Evolutionary conservation across 2,329 filamentous ascomycete genomes (phyloP).

Genomic region (Phoma sp.): DNA sequence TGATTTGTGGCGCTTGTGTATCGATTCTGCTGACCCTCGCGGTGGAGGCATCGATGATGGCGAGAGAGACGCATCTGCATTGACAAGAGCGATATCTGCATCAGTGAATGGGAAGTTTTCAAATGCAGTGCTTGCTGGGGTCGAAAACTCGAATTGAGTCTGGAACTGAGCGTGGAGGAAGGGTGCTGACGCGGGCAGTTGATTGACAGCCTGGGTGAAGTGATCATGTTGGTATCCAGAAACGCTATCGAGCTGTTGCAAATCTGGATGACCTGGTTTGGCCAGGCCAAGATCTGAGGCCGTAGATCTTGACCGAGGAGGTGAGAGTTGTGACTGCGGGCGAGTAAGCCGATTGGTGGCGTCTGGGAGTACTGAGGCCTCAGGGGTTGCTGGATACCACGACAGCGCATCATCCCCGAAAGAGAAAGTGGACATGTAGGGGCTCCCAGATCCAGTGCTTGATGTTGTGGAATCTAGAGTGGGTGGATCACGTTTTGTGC

Average conservation of each 20-base stretch:
- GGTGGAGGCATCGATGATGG: slow-evolving; percentile 41
- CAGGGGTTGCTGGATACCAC: slow-evolving; percentile 27
- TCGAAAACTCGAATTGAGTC: slow-evolving; percentile 31
- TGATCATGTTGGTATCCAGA: slow-evolving; percentile 24
- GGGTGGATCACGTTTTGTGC: slow-evolving; percentile 64
- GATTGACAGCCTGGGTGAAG: slow-evolving; percentile 14
- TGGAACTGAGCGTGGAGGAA: slow-evolving; percentile 28
- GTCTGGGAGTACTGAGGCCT: slow-evolving; percentile 17
- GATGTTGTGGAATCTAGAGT: slow-evolving; percentile 33
- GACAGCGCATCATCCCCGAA: slow-evolving; percentile 35
- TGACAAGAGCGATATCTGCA: slow-evolving; percentile 21
- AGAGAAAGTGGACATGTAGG: slow-evolving; percentile 37
- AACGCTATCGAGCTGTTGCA: slow-evolving; percentile 19
- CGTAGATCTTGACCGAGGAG: slow-evolving; percentile 26
- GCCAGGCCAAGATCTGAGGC: slow-evolving; percentile 39
- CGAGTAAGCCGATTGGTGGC: slow-evolving; percentile 28
- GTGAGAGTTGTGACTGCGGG: slow-evolving; percentile 32
- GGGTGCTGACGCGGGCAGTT: slow-evolving; percentile 16
- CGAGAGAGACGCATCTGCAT: slow-evolving; percentile 25
- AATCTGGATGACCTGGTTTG: slow-evolving; percentile 23
- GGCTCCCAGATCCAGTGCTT: slow-evolving; percentile 30
- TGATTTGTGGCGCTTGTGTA: slow-evolving; percentile 31
- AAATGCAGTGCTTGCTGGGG: slow-evolving; percentile 24
- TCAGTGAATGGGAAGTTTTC: slow-evolving; percentile 23
- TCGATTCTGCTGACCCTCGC: slow-evolving; percentile 20